These are phyloP conservation scores for Coemansia sp. DNA, from an alignment of 192 early-diverging fungal genomes.

Conservation along the genomic window DNA sequence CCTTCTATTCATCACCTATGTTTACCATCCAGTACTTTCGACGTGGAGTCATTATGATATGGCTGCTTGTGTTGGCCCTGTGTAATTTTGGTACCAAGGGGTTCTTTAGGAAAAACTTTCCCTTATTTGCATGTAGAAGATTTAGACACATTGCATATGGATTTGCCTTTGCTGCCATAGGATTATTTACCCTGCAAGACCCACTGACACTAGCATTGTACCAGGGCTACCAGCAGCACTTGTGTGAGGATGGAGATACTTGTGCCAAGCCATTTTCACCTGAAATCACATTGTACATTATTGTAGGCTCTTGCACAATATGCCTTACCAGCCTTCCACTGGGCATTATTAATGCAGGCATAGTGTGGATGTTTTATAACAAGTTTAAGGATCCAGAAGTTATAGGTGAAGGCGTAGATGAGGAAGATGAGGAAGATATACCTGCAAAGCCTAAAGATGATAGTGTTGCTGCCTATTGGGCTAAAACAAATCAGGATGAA, in stretches of 20 bases:
- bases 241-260: background rate
- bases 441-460: too few species aligned
- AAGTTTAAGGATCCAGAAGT: background rate
- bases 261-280: background rate
- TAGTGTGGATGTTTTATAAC: background rate
- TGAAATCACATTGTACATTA: background rate
- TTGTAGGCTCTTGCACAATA: background rate
- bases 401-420: too few species aligned
- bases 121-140: background rate
- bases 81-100: background rate
- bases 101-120: background rate
- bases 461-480: too few species aligned
- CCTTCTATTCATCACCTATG: background rate
- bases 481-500: too few species aligned
- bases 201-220: background rate
- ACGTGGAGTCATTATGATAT: background rate
- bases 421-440: too few species aligned
- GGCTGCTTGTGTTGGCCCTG: background rate
- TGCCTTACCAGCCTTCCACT: background rate
- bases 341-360: background rate
- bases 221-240: background rate
- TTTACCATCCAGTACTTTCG: background rate
- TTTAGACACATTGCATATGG: background rate
- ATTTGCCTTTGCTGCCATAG: background rate
- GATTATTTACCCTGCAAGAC: background rate